Evolutionary conservation across 2,329 filamentous ascomycete genomes (phyloP).

Genomic region (Ophiostoma sp.): DNA sequence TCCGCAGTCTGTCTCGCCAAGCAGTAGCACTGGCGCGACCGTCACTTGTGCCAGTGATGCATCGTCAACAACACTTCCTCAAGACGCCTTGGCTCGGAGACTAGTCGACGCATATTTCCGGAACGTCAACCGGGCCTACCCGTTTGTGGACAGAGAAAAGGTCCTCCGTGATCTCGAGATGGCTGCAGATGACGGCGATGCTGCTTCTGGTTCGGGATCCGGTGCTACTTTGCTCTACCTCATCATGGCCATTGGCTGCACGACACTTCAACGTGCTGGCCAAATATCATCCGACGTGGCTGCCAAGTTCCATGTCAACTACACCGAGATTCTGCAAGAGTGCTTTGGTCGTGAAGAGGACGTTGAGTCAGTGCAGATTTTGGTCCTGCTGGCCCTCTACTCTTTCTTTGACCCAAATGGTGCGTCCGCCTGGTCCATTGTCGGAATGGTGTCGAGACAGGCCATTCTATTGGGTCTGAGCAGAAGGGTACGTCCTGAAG

Average conservation of each 20-base stretch:
- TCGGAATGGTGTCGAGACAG: slow-evolving; percentile 43
- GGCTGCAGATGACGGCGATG: slow-evolving; percentile 27
- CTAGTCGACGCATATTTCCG: slow-evolving; percentile 50
- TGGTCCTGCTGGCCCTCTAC: slow-evolving; percentile 46
- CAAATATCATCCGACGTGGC: slow-evolving; percentile 40
- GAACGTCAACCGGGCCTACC: slow-evolving; percentile 49
- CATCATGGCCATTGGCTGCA: slow-evolving; percentile 49
- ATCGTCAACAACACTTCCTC: slow-evolving; percentile 31
- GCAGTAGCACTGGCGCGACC: neutral
- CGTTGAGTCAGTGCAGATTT: slow-evolving; percentile 44
- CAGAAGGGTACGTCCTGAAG: slow-evolving; percentile 20
- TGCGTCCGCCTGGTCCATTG: slow-evolving; percentile 43
- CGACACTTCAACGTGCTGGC: slow-evolving; percentile 46
- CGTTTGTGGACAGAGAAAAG: slow-evolving; percentile 44
- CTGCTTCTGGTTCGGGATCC: slow-evolving; percentile 18
- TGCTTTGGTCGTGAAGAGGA: slow-evolving; percentile 39
- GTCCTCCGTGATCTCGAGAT: slow-evolving; percentile 40
- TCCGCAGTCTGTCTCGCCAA: neutral
- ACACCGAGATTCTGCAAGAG: slow-evolving; percentile 44
- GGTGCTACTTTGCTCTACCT: slow-evolving; percentile 43
- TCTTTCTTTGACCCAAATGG: slow-evolving; percentile 46
- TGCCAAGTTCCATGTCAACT: slow-evolving; percentile 41
- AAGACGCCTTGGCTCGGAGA: slow-evolving; percentile 29
- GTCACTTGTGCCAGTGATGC: neutral
- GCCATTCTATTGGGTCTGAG: slow-evolving; percentile 43